Evolutionary conservation across 352 stramenopile species (phyloP), one percentile per base, ranked within the genome.

Genomic region (Globisporangium parvum): DNA sequence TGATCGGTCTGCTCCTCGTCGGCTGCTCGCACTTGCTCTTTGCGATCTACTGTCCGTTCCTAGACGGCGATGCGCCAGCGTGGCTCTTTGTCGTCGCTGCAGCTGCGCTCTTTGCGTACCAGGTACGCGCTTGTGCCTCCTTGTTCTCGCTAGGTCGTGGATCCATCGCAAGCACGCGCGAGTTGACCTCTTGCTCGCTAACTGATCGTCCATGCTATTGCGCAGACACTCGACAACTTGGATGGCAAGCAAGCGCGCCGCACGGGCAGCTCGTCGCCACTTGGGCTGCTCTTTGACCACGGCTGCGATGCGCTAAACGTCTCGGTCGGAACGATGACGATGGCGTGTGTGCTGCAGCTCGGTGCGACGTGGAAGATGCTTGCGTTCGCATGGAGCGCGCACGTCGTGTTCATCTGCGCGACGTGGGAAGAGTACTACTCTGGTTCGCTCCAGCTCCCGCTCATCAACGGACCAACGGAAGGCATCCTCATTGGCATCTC

Each of bases 381-480:
- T 17, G 76, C 65, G 23, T 72, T 95, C 26, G 72, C 80, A 41
- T 62, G 88, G n/a, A 92, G 80, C 51, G 83, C 62, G 10, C 84
- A 93, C 48, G 75, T 85, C 39, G 78, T 87, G 1, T 95, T 95
- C 57, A 89, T 91, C 55, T 91, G 81, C 41, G 85, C 85, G n/a
- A 95, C 85, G 20, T 95, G 85, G 85, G 85, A 95, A 69, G 85
- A 95, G 73, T 90, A 98, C 75, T 96, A 98, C 77, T 98, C 88
- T 1, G 94, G 95, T 26, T 85, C 90, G 60, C 76, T 99, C 12
- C 81, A 98, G 56, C 73, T 99, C 49, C 96, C 96, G 33, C 77
- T 97, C 33, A 87, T 99, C 59, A 99, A 99, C 74, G 97, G 96
- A 18, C 96, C 97, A 2, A 98, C 79, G 14, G 96, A 99, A 69